Percentiles rank a stretch among this genome's conserved stretches.
These are phyloP conservation scores for Iodosphaeria phyllophila DNA, from an alignment of 2,329 filamentous ascomycete species.

Conservation along the genomic window DNA sequence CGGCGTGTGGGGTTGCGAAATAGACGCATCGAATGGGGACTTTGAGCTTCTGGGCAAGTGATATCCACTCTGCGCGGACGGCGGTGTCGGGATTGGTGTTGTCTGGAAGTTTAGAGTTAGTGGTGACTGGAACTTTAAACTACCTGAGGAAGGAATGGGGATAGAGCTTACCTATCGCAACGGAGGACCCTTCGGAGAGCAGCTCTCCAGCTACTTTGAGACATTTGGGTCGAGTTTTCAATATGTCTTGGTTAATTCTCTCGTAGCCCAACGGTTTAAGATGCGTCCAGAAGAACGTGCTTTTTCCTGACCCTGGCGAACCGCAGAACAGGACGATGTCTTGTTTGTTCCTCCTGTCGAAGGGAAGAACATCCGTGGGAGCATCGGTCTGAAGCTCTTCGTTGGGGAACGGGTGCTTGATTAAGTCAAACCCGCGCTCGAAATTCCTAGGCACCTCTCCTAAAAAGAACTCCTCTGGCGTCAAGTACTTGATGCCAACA, in stretches of 20 bases:
- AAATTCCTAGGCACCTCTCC: slow-evolving; percentile 47
- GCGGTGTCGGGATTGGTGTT: slow-evolving; percentile 85
- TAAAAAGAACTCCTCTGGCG: slow-evolving; percentile 86
- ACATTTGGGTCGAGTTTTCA: slow-evolving; percentile 56
- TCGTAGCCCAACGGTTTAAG: slow-evolving; percentile 64
- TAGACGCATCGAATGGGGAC: slow-evolving; percentile 72
- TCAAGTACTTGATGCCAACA: slow-evolving; percentile 59
- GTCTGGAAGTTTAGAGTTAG: slow-evolving; percentile 35
- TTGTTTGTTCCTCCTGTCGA: slow-evolving; percentile 40
- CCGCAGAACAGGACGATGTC: slow-evolving; percentile 80
- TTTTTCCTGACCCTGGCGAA: slow-evolving; percentile 79
- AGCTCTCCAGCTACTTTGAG: slow-evolving; percentile 52
- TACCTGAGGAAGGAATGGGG: slow-evolving; percentile 6
- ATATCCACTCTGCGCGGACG: slow-evolving; percentile 61
- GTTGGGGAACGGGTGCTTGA: slow-evolving; percentile 28
- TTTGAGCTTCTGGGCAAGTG: slow-evolving; percentile 48
- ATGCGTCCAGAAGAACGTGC: slow-evolving; percentile 68
- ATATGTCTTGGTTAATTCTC: slow-evolving; percentile 74
- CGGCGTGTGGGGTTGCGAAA: slow-evolving; percentile 52
- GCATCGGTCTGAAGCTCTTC: too few relatives aligned
- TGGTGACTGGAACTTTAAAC: too few relatives aligned
- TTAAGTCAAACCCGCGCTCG: slow-evolving; percentile 52
- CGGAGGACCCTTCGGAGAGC: slow-evolving; percentile 44
- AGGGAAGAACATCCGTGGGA: slow-evolving; percentile 18
- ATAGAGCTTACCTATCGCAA: slow-evolving; percentile 51